Conservation (phyloP, 805 yeast genomes). For the Cyberlindnera amylophila region DNA sequence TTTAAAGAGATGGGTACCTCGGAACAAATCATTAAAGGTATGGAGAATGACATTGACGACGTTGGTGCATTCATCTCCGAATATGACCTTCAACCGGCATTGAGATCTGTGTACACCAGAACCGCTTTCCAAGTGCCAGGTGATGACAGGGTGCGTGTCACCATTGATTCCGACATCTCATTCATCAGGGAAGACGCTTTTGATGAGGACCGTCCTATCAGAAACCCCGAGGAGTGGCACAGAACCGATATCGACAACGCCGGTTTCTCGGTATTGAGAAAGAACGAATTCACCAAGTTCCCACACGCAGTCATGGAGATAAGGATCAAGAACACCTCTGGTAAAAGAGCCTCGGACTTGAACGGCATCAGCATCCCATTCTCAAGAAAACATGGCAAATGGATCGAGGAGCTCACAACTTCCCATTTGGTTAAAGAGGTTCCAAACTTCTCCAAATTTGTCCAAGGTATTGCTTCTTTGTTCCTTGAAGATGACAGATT, state of each 20-base stretch:
- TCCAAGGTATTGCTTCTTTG: conserved; percentile 88
- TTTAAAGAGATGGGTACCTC: conserved; percentile 60
- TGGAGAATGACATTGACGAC: conserved; percentile 51
- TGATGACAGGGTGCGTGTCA: conserved; percentile 86
- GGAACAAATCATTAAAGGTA: conserved; percentile 46
- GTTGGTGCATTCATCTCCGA: conserved; percentile 61
- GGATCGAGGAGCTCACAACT: conserved; percentile 85
- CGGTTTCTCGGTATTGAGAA: conserved; percentile 52
- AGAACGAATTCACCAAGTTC: conserved; percentile 80
- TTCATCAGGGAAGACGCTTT: conserved; percentile 90
- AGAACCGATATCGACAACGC: conserved; percentile 84
- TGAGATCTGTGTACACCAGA: conserved; percentile 83
- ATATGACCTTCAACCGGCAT: conserved; percentile 72
- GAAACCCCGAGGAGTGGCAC: conserved; percentile 90
- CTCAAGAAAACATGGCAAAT: conserved; percentile 51
- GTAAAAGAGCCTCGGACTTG: conserved; percentile 31
- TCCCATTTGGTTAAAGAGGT: conserved; percentile 88
- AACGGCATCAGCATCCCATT: conserved; percentile 35
- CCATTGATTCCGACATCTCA: conserved; percentile 82
- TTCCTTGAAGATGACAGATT: conserved; percentile 87
- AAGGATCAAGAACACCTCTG: conserved; percentile 50
- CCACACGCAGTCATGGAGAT: conserved; percentile 90
- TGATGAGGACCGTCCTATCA: conserved; percentile 78
- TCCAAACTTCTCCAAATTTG: conserved; percentile 87
- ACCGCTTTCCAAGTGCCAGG: conserved; percentile 98